Evolutionary conservation across 352 stramenopile species (phyloP), one percentile per base, ranked within the genome.

Genomic region (Pythium volutum): DNA sequence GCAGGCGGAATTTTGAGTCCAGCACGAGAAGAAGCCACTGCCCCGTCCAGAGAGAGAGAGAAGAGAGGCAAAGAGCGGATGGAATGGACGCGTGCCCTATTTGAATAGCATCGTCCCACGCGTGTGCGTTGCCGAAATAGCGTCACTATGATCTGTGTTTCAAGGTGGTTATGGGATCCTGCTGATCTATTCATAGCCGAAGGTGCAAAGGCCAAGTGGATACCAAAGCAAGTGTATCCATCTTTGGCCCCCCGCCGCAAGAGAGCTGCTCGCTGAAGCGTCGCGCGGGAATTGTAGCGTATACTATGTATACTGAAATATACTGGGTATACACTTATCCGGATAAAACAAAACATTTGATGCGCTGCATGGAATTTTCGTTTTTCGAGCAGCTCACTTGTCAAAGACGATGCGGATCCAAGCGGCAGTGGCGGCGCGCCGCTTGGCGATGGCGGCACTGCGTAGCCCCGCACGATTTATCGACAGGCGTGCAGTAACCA

Each of bases 321-420:
- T 27, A 48, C 20, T 46, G n/a, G 0, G 50, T 57, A 59, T 59
- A 59, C 52, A n/a, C 2, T 36, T 14, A 47, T 39, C 20, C 52
- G 49, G 31, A 56, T 56, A 56, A 7, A 14, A 7, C 33, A 15
- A 27, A 18, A 23, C 9, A 55, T 47, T 0, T 58, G 51, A 36
- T 36, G 31, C 9, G 29, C 36, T 43, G 4, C 5, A 15, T 0
- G 2, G 10, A 46, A n/a, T 23, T 25, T n/a, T n/a, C n/a, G n/a
- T n/a, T n/a, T n/a, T n/a, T 8, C 27, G 18, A 62, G 42, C 29
- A 59, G 38, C 43, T 62, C 42, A 62, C 23, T 43, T 52, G 26
- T 22, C 18, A 45, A 54, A 31, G 29, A n/a, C n/a, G n/a, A 54
- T 49, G 55, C 7, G 3, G 22, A 43, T 51, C 11, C 42, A 26